Percentiles rank a stretch among this genome's conserved stretches.
Conservation (phyloP, 2,329 filamentous ascomycete genomes). For the Penicillium palitans region DNA sequence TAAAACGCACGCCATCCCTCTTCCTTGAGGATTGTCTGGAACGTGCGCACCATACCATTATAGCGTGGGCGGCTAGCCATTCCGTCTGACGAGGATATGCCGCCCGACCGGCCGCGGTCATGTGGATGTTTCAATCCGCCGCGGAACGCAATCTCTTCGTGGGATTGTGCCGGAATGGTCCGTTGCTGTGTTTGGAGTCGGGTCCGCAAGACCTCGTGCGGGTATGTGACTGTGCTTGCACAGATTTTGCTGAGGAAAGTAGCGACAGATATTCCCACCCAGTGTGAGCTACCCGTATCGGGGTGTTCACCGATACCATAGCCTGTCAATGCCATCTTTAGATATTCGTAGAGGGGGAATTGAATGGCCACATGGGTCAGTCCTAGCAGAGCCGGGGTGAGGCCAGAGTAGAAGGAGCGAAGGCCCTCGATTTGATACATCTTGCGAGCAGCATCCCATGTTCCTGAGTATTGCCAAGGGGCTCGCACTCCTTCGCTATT, state of each 20-base stretch:
- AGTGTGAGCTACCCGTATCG: constrained; percentile 65
- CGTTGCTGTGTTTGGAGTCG: constrained; percentile 90
- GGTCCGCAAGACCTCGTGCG: constrained; percentile 93
- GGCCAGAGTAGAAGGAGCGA: constrained; percentile 88
- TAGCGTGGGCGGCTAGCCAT: constrained; percentile 63
- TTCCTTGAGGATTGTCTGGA: constrained; percentile 78
- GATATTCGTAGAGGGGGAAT: constrained; percentile 91
- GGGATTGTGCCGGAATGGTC: constrained; percentile 49
- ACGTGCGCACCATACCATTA: constrained; percentile 76
- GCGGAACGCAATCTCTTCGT: constrained; percentile 55
- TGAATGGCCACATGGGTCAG: constrained; percentile 95
- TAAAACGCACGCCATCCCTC: constrained; percentile 98
- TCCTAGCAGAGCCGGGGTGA: constrained; percentile 87
- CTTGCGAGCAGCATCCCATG: constrained; percentile 86
- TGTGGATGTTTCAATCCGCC: constrained; percentile 40
- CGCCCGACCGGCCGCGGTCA: constrained; percentile 48
- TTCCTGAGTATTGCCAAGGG: constrained; percentile 85
- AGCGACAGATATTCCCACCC: constrained; percentile 79
- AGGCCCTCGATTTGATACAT: constrained; percentile 94
- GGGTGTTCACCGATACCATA: constrained; percentile 76
- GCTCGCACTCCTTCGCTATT: constrained; percentile 53
- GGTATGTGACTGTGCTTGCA: constrained; percentile 93
- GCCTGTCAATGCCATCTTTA: constrained; percentile 89
- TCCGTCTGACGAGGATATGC: constrained; percentile 54
- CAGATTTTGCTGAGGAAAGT: constrained; percentile 93